phyloP scores from a whole-genome alignment of 1,284 basidiomycete species.

The Melampsora larici-populina region DNA sequence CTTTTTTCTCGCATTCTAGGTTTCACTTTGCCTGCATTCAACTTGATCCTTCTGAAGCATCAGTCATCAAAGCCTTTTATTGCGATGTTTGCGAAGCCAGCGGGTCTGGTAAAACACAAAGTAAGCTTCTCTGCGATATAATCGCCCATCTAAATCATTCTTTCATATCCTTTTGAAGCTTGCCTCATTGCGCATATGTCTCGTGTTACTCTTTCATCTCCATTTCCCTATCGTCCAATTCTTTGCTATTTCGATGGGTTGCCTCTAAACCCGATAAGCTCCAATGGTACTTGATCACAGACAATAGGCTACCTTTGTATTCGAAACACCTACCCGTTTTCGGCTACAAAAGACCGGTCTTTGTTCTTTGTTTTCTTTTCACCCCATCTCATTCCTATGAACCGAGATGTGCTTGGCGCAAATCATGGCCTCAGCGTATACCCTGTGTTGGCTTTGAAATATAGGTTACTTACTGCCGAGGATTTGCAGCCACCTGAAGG shows the following conservation, averaged over 20 bases:
- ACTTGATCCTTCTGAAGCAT: slow-evolving; percentile 47
- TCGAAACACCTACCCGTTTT: not conserved
- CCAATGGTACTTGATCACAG: not conserved
- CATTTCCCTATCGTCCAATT: not conserved
- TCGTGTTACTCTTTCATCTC: not conserved
- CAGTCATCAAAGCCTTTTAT: slow-evolving; percentile 49
- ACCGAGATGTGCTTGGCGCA: no score
- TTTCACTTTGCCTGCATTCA: slow-evolving; percentile 52
- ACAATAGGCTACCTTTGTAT: slow-evolving; percentile 7
- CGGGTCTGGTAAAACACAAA: slow-evolving; percentile 48
- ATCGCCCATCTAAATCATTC: not conserved
- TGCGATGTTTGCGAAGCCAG: slow-evolving; percentile 51
- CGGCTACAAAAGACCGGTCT: not conserved
- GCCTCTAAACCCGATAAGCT: not conserved
- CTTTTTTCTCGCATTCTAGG: slow-evolving; percentile 45
- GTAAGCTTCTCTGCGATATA: slow-evolving; percentile 46
- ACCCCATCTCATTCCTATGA: no score
- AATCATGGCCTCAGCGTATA: no score
- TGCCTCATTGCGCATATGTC: not conserved
- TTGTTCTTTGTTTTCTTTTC: no score
- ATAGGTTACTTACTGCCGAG: no score
- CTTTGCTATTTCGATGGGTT: not conserved
- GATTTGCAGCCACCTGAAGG: no score
- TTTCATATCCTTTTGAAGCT: slow-evolving; percentile 4
- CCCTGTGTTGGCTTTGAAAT: no score